These are phyloP conservation scores for Berkeleyomyces rouxiae DNA, from an alignment of 2,329 filamentous ascomycete species.

Conservation along the genomic window DNA sequence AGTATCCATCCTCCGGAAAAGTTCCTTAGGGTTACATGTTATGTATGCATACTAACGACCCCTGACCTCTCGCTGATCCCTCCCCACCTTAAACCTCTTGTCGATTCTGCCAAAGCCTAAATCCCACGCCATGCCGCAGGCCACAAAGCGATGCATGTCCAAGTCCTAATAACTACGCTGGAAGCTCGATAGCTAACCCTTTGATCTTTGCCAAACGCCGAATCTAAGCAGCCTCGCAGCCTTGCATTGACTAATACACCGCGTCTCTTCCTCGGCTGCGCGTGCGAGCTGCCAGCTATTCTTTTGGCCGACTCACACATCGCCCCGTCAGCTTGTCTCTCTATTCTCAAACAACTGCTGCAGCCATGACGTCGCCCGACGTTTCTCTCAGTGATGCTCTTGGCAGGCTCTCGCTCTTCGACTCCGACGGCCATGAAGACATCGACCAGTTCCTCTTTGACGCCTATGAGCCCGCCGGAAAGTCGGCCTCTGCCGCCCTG, in stretches of 20 bases:
- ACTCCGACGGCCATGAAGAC: conserved; percentile 2
- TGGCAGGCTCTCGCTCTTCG: conserved; percentile 1
- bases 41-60: background rate
- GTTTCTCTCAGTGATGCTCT: background rate
- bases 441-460: conserved; percentile 10
- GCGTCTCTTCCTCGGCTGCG: too few relatives aligned
- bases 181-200: background rate
- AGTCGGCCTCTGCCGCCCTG: background rate
- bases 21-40: background rate
- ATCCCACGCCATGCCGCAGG: background rate
- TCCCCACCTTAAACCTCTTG: background rate
- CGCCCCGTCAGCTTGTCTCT: background rate
- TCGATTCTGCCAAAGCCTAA: background rate
- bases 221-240: background rate
- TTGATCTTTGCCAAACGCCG: background rate
- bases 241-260: too few relatives aligned
- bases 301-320: background rate
- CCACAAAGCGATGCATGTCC: too few relatives aligned
- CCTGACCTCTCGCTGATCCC: background rate
- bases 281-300: too few relatives aligned
- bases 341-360: background rate
- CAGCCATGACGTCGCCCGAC: background rate
- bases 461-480: background rate
- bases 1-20: too few relatives aligned
- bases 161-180: too few relatives aligned